Percentiles rank a stretch among this genome's conserved stretches.
phyloP scores from a whole-genome alignment of 2,329 filamentous ascomycete genomes.

The Calonectria hongkongensis region DNA sequence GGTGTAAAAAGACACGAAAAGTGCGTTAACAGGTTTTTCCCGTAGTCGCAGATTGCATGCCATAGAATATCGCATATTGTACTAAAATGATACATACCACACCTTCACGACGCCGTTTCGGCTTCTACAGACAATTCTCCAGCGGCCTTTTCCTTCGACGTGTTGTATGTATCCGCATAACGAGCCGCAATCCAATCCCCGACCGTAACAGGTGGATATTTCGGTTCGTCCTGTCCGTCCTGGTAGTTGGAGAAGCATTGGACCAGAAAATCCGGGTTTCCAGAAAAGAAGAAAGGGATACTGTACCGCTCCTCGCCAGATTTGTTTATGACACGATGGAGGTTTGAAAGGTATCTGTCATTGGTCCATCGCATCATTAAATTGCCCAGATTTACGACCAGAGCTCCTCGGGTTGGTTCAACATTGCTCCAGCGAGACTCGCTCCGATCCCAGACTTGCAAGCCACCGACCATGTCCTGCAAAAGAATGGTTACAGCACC shows the following conservation, averaged over 20 bases:
- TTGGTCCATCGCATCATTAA: slow-evolving; percentile 71
- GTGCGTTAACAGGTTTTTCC: no score
- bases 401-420: slow-evolving; percentile 65
- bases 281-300: slow-evolving; percentile 73
- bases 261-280: slow-evolving; percentile 67
- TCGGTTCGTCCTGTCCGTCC: slow-evolving; percentile 46
- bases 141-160: background rate
- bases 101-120: background rate
- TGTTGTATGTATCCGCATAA: slow-evolving; percentile 59
- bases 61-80: no score
- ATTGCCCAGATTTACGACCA: slow-evolving; percentile 72
- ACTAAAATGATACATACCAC: no score
- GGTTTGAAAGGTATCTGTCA: slow-evolving; percentile 69
- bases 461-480: slow-evolving; percentile 41
- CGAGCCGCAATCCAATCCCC: slow-evolving; percentile 57
- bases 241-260: slow-evolving; percentile 57
- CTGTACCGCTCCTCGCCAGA: slow-evolving; percentile 71
- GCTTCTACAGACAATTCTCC: slow-evolving; percentile 21
- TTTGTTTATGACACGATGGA: slow-evolving; percentile 74
- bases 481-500: slow-evolving; percentile 41
- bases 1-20: no score
- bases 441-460: slow-evolving; percentile 42
- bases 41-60: no score
- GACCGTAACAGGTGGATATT: slow-evolving; percentile 58
- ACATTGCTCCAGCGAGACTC: slow-evolving; percentile 52